Percentiles rank a stretch among this genome's conserved stretches.
Evolutionary conservation across 2,329 filamentous ascomycete genomes (phyloP).

Genomic region (Botryotinia convoluta): DNA sequence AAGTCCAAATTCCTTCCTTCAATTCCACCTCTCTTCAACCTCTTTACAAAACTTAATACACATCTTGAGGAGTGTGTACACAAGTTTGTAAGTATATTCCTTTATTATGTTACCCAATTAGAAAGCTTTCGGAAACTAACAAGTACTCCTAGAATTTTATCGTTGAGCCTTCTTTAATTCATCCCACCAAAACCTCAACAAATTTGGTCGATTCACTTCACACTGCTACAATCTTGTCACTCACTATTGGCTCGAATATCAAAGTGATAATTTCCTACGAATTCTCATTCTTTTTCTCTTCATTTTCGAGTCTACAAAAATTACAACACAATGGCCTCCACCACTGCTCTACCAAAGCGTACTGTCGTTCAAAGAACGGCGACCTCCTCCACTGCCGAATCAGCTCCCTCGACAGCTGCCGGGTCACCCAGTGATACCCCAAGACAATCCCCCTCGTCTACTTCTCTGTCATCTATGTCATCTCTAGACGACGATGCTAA

Average conservation of each 20-base stretch:
- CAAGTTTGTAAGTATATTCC: constrained; percentile 8
- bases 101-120: not conserved
- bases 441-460: constrained; percentile 70
- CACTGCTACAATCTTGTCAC: not conserved
- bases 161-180: constrained; percentile 14
- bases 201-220: constrained; percentile 13
- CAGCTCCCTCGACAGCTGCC: constrained; percentile 52
- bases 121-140: not conserved
- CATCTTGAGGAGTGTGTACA: constrained; percentile 11
- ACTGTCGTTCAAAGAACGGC: constrained; percentile 32
- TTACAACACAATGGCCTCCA: constrained; percentile 35
- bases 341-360: constrained; percentile 32
- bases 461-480: constrained; percentile 88
- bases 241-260: not conserved
- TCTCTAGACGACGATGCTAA: constrained; percentile 52
- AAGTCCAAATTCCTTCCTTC: not conserved
- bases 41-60: constrained; percentile 1
- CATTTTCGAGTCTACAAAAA: not conserved
- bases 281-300: not conserved
- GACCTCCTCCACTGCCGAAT: constrained; percentile 34
- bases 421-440: constrained; percentile 61
- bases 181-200: constrained; percentile 16
- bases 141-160: not conserved
- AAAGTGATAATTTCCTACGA: not conserved
- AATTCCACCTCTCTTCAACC: not conserved